These are phyloP conservation scores for Coemansia brasiliensis DNA, from an alignment of 192 early-diverging fungal genomes.

Conservation along the genomic window DNA sequence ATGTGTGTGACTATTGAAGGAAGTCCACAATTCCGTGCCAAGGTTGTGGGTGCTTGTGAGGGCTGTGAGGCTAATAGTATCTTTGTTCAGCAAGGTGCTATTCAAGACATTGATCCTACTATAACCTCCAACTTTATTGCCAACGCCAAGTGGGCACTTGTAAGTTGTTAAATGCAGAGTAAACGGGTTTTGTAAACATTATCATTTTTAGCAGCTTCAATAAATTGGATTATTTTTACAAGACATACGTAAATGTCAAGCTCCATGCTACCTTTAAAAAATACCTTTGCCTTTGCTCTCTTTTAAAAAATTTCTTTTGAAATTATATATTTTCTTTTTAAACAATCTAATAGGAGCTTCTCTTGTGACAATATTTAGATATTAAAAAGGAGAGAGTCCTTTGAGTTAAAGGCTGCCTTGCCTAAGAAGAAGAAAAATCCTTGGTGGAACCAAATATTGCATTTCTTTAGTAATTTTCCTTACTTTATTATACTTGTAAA, in stretches of 20 bases:
- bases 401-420: too few relatives aligned
- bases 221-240: too few relatives aligned
- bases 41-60: background rate
- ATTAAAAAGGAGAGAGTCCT: too few relatives aligned
- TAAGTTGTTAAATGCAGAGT: background rate
- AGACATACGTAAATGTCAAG: too few relatives aligned
- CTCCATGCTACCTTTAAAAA: too few relatives aligned
- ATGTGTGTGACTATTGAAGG: conserved; percentile 1
- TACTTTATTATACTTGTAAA: background rate
- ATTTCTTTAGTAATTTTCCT: background rate
- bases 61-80: background rate
- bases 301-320: too few relatives aligned
- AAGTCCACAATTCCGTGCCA: background rate
- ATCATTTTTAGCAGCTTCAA: background rate
- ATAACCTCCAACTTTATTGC: background rate
- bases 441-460: background rate
- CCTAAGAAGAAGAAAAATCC: too few relatives aligned
- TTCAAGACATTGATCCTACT: background rate
- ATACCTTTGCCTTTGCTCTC: too few relatives aligned
- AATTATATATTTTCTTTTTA: too few relatives aligned
- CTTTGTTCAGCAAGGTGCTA: background rate
- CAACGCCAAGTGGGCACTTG: background rate
- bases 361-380: too few relatives aligned
- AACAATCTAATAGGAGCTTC: too few relatives aligned
- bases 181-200: background rate